Conservation (phyloP, 176 grass and related monocot species). For the Pontederia crassipes region DNA sequence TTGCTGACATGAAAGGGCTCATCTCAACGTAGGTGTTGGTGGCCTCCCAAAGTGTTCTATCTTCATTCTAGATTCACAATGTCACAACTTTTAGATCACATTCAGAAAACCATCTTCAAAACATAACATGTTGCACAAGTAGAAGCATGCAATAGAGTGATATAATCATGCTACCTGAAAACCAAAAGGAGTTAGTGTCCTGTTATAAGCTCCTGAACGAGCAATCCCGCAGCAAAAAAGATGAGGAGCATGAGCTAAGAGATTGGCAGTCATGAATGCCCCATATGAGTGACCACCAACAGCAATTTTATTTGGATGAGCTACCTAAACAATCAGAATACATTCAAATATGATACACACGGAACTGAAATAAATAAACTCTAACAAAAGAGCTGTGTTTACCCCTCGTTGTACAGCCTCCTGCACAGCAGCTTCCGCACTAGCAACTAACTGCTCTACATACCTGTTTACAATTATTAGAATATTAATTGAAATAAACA, state of each 20-base stretch:
- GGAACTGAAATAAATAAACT: neutral
- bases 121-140: neutral
- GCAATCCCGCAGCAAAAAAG: conserved; percentile 86
- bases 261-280: conserved; percentile 99
- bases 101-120: neutral
- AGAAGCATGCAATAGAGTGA: neutral
- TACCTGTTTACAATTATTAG: conserved; percentile 39
- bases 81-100: neutral
- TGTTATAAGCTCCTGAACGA: conserved; percentile 99
- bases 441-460: conserved; percentile 83
- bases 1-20: conserved; percentile 98
- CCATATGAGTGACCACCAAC: conserved; percentile 98
- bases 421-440: conserved; percentile 87
- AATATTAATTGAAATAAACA: neutral
- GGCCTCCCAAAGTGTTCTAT: conserved; percentile 97
- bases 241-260: conserved; percentile 97
- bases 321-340: conserved; percentile 46
- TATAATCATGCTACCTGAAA: conserved; percentile 54
- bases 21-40: conserved; percentile 79
- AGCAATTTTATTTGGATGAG: conserved; percentile 84
- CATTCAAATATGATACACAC: neutral
- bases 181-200: conserved; percentile 95
- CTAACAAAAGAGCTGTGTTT: conserved; percentile 5
- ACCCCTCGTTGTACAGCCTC: conserved; percentile 92
- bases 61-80: conserved; percentile 63